A percentile compares a stretch with the other conserved stretches of the same genome.
These are phyloP conservation scores for Penicillium sp. DNA, from an alignment of 2,329 filamentous ascomycete species.

Conservation along the genomic window DNA sequence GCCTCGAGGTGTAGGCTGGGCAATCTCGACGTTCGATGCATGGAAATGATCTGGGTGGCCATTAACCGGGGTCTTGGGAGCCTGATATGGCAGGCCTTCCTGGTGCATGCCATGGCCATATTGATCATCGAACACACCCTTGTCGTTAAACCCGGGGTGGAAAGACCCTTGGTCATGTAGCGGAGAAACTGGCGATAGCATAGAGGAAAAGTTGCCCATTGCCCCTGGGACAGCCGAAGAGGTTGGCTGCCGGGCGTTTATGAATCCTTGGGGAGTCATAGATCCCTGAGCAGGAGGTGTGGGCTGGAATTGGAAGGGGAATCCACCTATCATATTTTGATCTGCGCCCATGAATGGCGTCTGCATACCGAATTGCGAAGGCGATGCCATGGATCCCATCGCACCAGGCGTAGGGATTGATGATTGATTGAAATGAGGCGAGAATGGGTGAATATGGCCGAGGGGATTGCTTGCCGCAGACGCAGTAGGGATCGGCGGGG, in stretches of 20 bases:
- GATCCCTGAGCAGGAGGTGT: conserved; percentile 51
- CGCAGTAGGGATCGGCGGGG: conserved; percentile 75
- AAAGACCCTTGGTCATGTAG: conserved; percentile 53
- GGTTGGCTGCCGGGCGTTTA: conserved; percentile 38
- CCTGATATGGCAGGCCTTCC: conserved; percentile 27
- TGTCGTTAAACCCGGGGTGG: conserved; percentile 30
- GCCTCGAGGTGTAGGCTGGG: conserved; percentile 59
- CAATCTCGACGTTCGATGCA: conserved; percentile 51
- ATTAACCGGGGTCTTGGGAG: conserved; percentile 31
- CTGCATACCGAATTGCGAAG: conserved; percentile 62
- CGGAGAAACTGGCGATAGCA: conserved; percentile 65
- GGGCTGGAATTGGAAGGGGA: conserved; percentile 65
- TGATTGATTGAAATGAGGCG: conserved; percentile 58
- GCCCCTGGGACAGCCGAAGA: conserved; percentile 61
- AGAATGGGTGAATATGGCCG: conserved; percentile 62
- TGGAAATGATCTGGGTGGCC: conserved; percentile 42
- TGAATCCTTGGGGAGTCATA: conserved; percentile 45
- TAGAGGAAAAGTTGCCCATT: conserved; percentile 42
- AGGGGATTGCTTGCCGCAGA: conserved; percentile 71
- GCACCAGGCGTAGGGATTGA: conserved; percentile 60
- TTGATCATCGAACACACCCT: conserved; percentile 28
- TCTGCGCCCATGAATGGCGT: conserved; percentile 59
- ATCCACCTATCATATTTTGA: conserved; percentile 61
- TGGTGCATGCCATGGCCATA: conserved; percentile 24
- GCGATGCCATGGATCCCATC: conserved; percentile 66